Evolutionary conservation across 2,329 filamentous ascomycete genomes (phyloP), one percentile per base, ranked within the genome.

Genomic region (Stylonectria norvegica): DNA sequence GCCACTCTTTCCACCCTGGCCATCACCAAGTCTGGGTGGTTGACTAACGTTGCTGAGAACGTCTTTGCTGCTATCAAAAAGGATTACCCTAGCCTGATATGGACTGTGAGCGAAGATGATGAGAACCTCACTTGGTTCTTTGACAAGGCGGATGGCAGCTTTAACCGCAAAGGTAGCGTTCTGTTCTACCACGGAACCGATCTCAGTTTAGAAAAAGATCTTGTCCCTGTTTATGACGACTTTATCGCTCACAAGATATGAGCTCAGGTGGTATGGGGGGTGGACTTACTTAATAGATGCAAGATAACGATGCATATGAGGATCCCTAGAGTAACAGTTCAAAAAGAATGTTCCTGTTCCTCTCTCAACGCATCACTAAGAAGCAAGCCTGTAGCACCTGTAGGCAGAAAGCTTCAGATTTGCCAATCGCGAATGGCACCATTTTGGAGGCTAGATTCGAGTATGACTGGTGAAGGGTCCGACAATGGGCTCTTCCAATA

Each of bases 91-190:
- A 88, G 85, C 69, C 76, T 97, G 50, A 86, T 89, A 49, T 98
- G 90, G 91, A 95, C 89, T 12, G 91, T 96, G 45, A 91, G 87
- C 70, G 85, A 90, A 59, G 86, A 94, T 53, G 90, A 97, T 57
- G 91, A 97, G 76, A 96, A 97, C 64, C 73, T 97, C 56, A 90
- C 89, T 8, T 97, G 91, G 93, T 96, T 97, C 74, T 94, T 95
- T 55, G 90, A 95, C 67, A 95, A 95, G 75, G 86, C 91, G 8
- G 89, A 96, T 55, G 91, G 93, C 41, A 95, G 88, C 66, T 78
- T 96, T 56, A 88, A 85, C 48, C 81, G 83, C 40, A 82, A 88
- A 53, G 89, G 89, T 43, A 87, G 90, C 59, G 88, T 96, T 28
- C 83, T 97, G 60, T 97, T 97, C 75, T 97, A 91, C 86, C 95